Percentiles rank a stretch among this genome's conserved stretches.
These are phyloP conservation scores for Ceriops tagal DNA, from an alignment of 345 rosid species.

Conservation along the genomic window DNA sequence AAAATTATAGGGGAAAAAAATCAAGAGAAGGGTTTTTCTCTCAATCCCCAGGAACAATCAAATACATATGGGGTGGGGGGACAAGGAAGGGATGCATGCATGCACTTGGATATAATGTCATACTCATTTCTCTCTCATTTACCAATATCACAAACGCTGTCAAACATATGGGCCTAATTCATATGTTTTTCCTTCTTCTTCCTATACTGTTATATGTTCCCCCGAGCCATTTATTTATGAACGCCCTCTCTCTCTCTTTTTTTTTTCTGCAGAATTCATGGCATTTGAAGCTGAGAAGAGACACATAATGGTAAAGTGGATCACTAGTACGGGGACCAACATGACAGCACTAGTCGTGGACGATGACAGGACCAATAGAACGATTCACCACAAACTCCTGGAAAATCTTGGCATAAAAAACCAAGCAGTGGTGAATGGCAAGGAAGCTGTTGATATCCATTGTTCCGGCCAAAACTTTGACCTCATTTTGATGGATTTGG, in stretches of 20 bases:
- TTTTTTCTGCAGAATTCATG: background rate
- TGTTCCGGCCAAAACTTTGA: constrained; percentile 56
- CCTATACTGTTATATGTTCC: no score
- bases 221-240: no score
- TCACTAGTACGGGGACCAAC: background rate
- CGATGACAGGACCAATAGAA: constrained; percentile 45
- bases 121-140: constrained; percentile 1
- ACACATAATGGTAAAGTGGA: background rate
- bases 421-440: constrained; percentile 51
- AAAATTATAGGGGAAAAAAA: no score
- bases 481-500: constrained; percentile 83
- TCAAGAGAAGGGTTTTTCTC: no score
- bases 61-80: no score
- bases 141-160: background rate
- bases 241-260: background rate
- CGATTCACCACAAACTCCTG: constrained; percentile 49
- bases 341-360: constrained; percentile 66
- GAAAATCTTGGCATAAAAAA: constrained; percentile 49
- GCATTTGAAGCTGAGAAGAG: background rate
- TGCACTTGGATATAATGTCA: constrained; percentile 12
- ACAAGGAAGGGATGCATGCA: background rate
- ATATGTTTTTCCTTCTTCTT: no score
- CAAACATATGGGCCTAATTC: no score
- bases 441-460: constrained; percentile 68
- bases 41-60: no score